These are phyloP conservation scores for Obba rivulosa DNA, from an alignment of 768 basidiomycete genomes.

Conservation along the genomic window DNA sequence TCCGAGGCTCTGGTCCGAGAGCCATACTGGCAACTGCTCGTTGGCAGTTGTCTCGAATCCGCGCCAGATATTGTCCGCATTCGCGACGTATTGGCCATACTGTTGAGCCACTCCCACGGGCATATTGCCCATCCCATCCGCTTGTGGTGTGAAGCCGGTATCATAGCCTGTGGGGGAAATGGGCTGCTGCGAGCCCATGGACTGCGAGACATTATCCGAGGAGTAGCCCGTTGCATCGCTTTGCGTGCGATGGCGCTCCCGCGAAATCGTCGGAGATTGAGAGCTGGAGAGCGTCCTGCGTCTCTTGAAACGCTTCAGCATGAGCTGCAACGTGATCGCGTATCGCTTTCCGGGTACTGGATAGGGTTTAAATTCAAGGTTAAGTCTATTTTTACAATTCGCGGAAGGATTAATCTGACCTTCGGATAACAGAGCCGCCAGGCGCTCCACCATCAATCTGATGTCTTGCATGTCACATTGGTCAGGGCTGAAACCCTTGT, in stretches of 20 bases:
- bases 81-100: slow-evolving; percentile 11
- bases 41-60: slow-evolving; percentile 67
- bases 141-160: slow-evolving; percentile 27
- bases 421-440: slow-evolving; percentile 71
- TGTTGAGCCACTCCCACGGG: slow-evolving; percentile 25
- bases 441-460: slow-evolving; percentile 69
- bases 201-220: slow-evolving; percentile 29
- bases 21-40: slow-evolving; percentile 81
- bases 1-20: slow-evolving; percentile 78
- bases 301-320: slow-evolving; percentile 74
- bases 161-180: slow-evolving; percentile 59
- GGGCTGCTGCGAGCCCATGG: slow-evolving; percentile 25
- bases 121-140: slow-evolving; percentile 28
- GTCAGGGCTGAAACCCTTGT: slow-evolving; percentile 54
- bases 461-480: slow-evolving; percentile 77
- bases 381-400: slow-evolving; percentile 1
- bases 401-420: slow-evolving; percentile 43
- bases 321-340: slow-evolving; percentile 82
- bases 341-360: slow-evolving; percentile 91
- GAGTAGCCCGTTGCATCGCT: slow-evolving; percentile 34
- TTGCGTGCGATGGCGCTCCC: slow-evolving; percentile 43
- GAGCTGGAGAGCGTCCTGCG: slow-evolving; percentile 50
- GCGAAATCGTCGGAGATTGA: slow-evolving; percentile 54
- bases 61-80: slow-evolving; percentile 63
- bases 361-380: slow-evolving; percentile 1